Base-by-base conservation (phyloP, 768 basidiomycete species). In the Mycena olivaceomarginata region DNA sequence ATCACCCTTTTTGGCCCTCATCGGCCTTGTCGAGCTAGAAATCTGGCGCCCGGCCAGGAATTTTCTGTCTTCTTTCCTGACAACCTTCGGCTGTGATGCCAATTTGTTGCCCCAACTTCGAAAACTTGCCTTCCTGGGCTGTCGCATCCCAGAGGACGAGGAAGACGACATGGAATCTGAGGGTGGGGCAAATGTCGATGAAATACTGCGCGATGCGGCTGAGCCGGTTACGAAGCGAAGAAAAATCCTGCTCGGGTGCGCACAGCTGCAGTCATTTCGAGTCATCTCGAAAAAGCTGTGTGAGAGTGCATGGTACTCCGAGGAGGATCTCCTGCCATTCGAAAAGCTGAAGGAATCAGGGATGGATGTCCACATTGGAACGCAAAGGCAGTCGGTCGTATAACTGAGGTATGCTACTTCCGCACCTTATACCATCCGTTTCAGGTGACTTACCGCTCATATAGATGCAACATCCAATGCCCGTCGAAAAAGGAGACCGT, bases 261-360 rank as follows among this genome's bases (percentile, higher is more conserved):
- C 20, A 12, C 20, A 41, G 39, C 48, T 75, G 31, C 66, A 67
- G 53, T 64, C 67, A 5, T 75, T 75, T 63, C 74, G 53, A 20
- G 13, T 64, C 39, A 41, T 66, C 20, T 31, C 13, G 31, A 31
- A 13, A 15, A 16, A 1, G 22, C 8, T 10, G 15, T 15, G 7
- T 16, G 13, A 51, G 48, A 7, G 13, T 6, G 31, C 11, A n/a
- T 2, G 22, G 41, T 67, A 67, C 22, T 12, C 20, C 6, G 40
- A 56, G 16, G 46, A 53, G 48, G 31, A 40, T 22, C 20, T 72
- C n/a, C 20, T 56, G 37, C 70, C 70, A 18, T 72, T 64, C 62
- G 65, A 45, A 56, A 5, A 40, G 12, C 39, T 72, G 39, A 65
- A 65, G 16, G 60, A 39, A 25, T 37, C 39, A 20, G 70, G 70